Conservation (phyloP, 495 filamentous ascomycete species). For the Hypomontagnella monticulosa region DNA sequence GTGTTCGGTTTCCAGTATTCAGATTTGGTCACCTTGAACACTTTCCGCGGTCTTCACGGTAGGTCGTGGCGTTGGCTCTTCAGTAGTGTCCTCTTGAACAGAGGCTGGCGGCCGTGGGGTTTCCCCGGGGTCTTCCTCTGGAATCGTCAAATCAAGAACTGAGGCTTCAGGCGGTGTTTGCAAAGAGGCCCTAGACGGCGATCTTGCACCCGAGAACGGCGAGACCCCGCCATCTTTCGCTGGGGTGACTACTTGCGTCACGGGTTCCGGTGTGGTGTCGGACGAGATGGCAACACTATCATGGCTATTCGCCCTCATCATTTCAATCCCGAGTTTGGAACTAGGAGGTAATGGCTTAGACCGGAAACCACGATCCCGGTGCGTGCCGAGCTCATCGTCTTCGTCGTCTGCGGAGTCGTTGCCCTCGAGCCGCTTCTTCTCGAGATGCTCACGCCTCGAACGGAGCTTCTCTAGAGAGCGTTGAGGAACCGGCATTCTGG, state of each 20-base stretch:
- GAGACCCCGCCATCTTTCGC: constrained; percentile 42
- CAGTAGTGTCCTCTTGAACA: constrained; percentile 16
- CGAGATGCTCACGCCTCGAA: constrained; percentile 78
- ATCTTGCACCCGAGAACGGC: constrained; percentile 21
- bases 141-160: not conserved
- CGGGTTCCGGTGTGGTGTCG: constrained; percentile 51
- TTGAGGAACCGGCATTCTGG: constrained; percentile 63
- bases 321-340: constrained; percentile 89
- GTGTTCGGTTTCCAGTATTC: constrained; percentile 1
- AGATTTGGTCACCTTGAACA: constrained; percentile 4
- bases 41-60: constrained; percentile 25
- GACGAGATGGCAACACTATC: constrained; percentile 74
- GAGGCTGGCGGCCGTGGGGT: constrained; percentile 36
- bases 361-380: constrained; percentile 60
- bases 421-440: constrained; percentile 78
- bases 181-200: constrained; percentile 16
- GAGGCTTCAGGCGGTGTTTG: constrained; percentile 37
- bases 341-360: constrained; percentile 57
- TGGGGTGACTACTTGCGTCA: constrained; percentile 55
- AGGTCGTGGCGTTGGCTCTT: constrained; percentile 39
- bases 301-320: constrained; percentile 94
- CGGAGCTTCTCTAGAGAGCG: constrained; percentile 81
- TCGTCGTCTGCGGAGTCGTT: constrained; percentile 92
- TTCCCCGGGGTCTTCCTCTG: constrained; percentile 23
- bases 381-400: constrained; percentile 83